These are phyloP conservation scores for Neurospora crassa DNA, from an alignment of 2,329 filamentous ascomycete species.

Conservation along the genomic window DNA sequence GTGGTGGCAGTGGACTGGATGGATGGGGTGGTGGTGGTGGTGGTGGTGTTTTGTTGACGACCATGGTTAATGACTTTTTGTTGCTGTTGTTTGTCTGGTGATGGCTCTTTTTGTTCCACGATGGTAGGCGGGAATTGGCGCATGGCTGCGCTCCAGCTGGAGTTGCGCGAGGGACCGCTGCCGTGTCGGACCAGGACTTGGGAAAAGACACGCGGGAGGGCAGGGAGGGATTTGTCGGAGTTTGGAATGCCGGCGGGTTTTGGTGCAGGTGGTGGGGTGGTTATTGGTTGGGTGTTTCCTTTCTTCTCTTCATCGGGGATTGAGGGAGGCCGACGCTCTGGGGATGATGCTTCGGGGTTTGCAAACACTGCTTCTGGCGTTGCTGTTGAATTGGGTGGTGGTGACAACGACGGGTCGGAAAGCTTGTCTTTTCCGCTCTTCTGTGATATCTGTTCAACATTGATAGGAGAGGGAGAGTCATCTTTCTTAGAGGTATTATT, in stretches of 20 bases:
- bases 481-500: slow-evolving; percentile 3
- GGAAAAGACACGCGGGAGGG: slow-evolving; percentile 1
- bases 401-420: neutral
- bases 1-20: neutral
- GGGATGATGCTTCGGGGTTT: neutral
- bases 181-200: slow-evolving; percentile 5
- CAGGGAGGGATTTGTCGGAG: slow-evolving; percentile 5
- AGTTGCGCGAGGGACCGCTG: slow-evolving; percentile 2
- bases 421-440: neutral
- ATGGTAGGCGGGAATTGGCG: slow-evolving; percentile 8
- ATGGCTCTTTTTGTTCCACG: slow-evolving; percentile 9
- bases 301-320: neutral
- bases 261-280: neutral
- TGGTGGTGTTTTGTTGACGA: neutral
- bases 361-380: neutral
- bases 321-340: neutral
- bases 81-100: slow-evolving; percentile 3
- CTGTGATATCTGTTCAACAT: neutral
- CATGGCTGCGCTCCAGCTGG: slow-evolving; percentile 3
- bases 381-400: neutral
- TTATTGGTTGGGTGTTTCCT: neutral
- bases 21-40: neutral
- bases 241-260: neutral
- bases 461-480: slow-evolving; percentile 1
- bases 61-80: too few relatives aligned